These are phyloP conservation scores for Wickerhamiella pararugosa DNA, from an alignment of 1,139 yeast species.

Conservation along the genomic window DNA sequence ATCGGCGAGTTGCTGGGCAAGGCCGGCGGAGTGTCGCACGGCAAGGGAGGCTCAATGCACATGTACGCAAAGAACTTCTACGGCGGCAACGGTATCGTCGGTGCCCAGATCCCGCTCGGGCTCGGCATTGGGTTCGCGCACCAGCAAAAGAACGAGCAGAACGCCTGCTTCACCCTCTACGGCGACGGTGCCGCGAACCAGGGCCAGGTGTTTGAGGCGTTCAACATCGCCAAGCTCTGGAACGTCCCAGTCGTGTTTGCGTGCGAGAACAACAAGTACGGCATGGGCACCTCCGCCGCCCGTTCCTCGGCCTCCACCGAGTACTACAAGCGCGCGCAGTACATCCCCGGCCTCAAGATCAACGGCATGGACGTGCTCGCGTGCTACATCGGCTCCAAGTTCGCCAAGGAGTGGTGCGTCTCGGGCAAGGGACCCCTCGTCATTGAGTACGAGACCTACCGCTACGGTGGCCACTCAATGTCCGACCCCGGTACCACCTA, in stretches of 20 bases:
- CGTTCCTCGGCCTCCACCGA: constrained; percentile 95
- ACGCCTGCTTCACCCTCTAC: constrained; percentile 73
- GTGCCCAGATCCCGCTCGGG: constrained; percentile 98
- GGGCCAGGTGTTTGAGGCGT: constrained; percentile 96
- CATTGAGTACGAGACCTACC: constrained; percentile 91
- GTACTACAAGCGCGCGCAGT: constrained; percentile 97
- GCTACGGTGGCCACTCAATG: constrained; percentile 99
- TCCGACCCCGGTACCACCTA: constrained; percentile 99
- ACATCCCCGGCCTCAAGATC: constrained; percentile 94
- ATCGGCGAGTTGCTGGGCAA: constrained; percentile 95
- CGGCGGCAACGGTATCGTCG: constrained; percentile 99
- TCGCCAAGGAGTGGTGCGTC: constrained; percentile 91
- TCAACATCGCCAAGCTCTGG: constrained; percentile 99
- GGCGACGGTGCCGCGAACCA: constrained; percentile 99
- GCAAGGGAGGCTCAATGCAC: constrained; percentile 99
- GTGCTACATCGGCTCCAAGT: constrained; percentile 87
- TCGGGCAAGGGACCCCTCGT: constrained; percentile 94
- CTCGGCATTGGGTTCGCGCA: constrained; percentile 96
- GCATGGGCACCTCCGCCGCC: constrained; percentile 98
- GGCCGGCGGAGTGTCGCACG: constrained; percentile 86
- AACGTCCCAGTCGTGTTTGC: constrained; percentile 86
- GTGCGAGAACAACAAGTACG: constrained; percentile 98
- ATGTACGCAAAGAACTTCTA: constrained; percentile 90
- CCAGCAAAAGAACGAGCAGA: constrained; percentile 66
- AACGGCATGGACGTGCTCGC: constrained; percentile 98